phyloP scores from a whole-genome alignment of 768 basidiomycete species.

The Leucogyrophana mollusca region DNA sequence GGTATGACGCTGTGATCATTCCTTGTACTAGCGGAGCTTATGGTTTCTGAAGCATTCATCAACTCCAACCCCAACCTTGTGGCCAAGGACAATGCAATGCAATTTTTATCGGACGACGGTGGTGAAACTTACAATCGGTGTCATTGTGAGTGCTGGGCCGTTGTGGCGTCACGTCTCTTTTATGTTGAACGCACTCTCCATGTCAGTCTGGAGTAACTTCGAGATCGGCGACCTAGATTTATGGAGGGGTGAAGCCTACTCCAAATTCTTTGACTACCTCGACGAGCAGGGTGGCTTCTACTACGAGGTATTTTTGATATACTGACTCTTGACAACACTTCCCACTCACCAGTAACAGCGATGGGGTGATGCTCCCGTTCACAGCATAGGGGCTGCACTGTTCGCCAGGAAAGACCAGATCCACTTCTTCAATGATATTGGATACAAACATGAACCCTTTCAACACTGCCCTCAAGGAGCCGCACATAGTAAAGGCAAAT shows the following conservation, averaged over 20 bases:
- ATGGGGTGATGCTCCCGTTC: conserved; percentile 88
- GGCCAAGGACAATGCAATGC: conserved; percentile 63
- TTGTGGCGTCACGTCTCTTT: neutral
- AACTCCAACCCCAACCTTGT: conserved; percentile 59
- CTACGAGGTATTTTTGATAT: conserved; percentile 64
- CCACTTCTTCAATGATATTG: conserved; percentile 84
- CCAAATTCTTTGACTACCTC: conserved; percentile 78
- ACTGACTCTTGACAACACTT: neutral
- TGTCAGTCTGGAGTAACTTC: conserved; percentile 68
- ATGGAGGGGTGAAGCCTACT: conserved; percentile 84
- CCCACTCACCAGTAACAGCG: conserved; percentile 40
- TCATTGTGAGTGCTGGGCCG: conserved; percentile 68
- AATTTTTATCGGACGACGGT: conserved; percentile 67
- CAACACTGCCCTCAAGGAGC: conserved; percentile 69
- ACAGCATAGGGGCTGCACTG: conserved; percentile 78
- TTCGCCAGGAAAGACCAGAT: conserved; percentile 74
- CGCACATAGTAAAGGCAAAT: conserved; percentile 56
- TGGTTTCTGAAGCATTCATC: conserved; percentile 77
- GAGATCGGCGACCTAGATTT: conserved; percentile 89
- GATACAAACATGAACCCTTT: conserved; percentile 79
- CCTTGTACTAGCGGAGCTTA: too few relatives aligned
- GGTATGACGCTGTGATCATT: conserved; percentile 35
- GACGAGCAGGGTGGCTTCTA: conserved; percentile 88
- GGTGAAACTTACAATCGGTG: conserved; percentile 77
- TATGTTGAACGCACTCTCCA: conserved; percentile 29